phyloP scores from a whole-genome alignment of 345 rosid species.

The Cardamine chenopodiifolia region DNA sequence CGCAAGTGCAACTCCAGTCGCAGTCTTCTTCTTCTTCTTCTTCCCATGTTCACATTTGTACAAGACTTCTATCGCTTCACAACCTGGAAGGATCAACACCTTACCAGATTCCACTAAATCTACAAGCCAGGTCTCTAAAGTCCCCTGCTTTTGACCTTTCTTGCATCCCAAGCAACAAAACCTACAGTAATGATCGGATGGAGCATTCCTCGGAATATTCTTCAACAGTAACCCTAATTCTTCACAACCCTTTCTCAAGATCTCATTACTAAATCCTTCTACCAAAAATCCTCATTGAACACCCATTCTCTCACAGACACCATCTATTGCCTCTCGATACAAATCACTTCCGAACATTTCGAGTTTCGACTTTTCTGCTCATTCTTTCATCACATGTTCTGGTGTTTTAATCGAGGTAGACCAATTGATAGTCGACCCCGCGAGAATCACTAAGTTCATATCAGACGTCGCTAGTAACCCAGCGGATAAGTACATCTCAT shows the following conservation, averaged over 20 bases:
- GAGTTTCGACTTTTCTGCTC: slow-evolving; percentile 50
- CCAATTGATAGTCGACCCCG: slow-evolving; percentile 84
- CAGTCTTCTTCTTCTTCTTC: slow-evolving; percentile 50
- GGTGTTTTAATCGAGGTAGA: slow-evolving; percentile 82
- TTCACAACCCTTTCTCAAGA: slow-evolving; percentile 74
- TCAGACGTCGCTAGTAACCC: slow-evolving; percentile 68
- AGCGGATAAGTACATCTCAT: slow-evolving; percentile 67
- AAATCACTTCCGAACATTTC: slow-evolving; percentile 60
- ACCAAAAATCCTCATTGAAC: slow-evolving; percentile 64
- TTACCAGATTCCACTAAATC: slow-evolving; percentile 74
- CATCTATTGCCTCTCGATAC: slow-evolving; percentile 66
- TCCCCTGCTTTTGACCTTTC: slow-evolving; percentile 75
- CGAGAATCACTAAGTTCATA: slow-evolving; percentile 57
- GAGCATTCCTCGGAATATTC: slow-evolving; percentile 65
- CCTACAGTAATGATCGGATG: slow-evolving; percentile 77
- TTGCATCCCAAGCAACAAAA: slow-evolving; percentile 86
- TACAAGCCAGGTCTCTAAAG: slow-evolving; percentile 82
- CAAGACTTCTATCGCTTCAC: slow-evolving; percentile 60
- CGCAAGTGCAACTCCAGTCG: slow-evolving; percentile 57
- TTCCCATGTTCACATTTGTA: slow-evolving; percentile 40
- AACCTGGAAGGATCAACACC: slow-evolving; percentile 68
- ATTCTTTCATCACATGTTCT: slow-evolving; percentile 67
- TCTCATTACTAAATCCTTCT: slow-evolving; percentile 73
- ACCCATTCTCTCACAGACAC: slow-evolving; percentile 72
- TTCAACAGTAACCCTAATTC: slow-evolving; percentile 63